Conservation (phyloP, 257 asterid genomes). For the Rehmannia glutinosa region DNA sequence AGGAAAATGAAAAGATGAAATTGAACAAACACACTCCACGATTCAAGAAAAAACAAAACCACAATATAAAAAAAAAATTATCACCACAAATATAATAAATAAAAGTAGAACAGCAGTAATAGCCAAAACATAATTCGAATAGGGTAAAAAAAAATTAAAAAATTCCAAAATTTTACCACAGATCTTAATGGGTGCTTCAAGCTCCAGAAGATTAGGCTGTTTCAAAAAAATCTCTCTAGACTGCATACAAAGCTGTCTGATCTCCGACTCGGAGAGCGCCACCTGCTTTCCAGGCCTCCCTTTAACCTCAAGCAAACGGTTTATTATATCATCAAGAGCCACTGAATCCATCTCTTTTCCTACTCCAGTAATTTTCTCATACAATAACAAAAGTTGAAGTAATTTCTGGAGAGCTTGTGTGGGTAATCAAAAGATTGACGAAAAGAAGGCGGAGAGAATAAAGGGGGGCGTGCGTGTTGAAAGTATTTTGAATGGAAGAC, state of each 20-base stretch:
- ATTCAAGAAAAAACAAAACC: not conserved
- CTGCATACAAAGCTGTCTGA: conserved; percentile 67
- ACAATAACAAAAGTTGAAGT: not conserved
- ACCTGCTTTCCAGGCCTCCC: conserved; percentile 86
- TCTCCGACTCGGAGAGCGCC: conserved; percentile 81
- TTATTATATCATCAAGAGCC: conserved; percentile 59
- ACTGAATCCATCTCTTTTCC: conserved; percentile 42
- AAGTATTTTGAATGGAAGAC: conserved; percentile 21
- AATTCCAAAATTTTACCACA: conserved; percentile 43
- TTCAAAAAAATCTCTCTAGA: conserved; percentile 65
- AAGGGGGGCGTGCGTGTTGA: conserved; percentile 25
- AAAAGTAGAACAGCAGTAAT: not conserved
- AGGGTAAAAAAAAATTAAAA: not conserved
- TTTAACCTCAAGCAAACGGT: conserved; percentile 72
- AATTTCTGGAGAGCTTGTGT: not conserved
- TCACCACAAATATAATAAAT: not conserved
- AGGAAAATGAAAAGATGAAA: not conserved
- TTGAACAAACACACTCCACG: not conserved
- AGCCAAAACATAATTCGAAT: conserved; percentile 2
- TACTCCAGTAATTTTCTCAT: not conserved
- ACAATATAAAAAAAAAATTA: not conserved
- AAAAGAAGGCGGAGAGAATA: conserved; percentile 22
- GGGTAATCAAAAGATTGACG: conserved; percentile 10
- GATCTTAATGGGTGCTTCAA: conserved; percentile 94
- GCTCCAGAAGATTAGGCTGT: conserved; percentile 91